These are phyloP conservation scores for Vaccinium corymbosum DNA, from an alignment of 148 eudicot species.

Conservation along the genomic window DNA sequence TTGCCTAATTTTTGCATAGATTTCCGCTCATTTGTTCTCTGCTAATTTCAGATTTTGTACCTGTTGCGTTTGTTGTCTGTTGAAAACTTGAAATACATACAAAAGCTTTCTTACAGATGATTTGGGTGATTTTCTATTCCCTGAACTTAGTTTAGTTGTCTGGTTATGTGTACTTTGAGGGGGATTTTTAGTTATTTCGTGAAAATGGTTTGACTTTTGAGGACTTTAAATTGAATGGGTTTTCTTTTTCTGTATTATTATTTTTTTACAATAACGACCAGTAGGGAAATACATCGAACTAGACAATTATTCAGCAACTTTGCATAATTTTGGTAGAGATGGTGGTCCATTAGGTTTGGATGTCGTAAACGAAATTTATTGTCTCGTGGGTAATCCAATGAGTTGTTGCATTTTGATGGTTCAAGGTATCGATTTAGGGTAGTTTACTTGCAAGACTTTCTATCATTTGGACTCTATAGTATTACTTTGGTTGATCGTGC, in stretches of 20 bases:
- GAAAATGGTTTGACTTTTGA: neutral
- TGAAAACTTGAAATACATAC: neutral
- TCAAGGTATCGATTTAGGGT: neutral
- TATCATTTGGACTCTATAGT: neutral
- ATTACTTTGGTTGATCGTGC: neutral
- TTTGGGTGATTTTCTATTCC: neutral
- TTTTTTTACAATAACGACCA: neutral
- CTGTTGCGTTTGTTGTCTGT: neutral
- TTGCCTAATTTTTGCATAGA: neutral
- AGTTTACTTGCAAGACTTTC: neutral
- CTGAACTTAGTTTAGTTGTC: neutral
- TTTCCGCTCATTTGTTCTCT: neutral
- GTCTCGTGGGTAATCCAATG: neutral
- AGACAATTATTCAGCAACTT: neutral
- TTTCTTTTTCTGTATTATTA: neutral
- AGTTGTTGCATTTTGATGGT: neutral
- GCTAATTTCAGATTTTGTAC: neutral
- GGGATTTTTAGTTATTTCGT: neutral
- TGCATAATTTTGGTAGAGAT: neutral
- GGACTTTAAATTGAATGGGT: neutral
- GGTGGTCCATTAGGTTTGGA: neutral
- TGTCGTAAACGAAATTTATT: neutral
- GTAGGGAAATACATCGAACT: neutral
- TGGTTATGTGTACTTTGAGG: neutral
- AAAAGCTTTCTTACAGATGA: neutral